Percentiles rank a stretch among this genome's conserved stretches.
Conservation (phyloP, 768 basidiomycete genomes). For the Russula sp. region DNA sequence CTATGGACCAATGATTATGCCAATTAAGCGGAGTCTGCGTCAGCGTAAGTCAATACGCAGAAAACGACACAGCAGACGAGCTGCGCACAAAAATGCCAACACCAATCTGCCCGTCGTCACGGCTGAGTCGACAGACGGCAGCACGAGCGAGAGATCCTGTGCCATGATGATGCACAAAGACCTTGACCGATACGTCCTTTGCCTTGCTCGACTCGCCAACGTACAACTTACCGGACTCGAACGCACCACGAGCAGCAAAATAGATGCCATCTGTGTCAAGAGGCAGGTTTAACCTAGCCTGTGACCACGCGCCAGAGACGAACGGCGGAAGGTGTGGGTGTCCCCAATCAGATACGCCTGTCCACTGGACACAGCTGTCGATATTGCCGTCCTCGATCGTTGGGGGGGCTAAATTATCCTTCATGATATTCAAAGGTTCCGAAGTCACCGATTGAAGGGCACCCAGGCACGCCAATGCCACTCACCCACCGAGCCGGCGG, state of each 20-base stretch:
- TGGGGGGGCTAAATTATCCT: background rate
- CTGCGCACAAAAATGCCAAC: conserved; percentile 36
- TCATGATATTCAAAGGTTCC: background rate
- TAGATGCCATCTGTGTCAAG: conserved; percentile 30
- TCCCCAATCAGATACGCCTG: conserved; percentile 23
- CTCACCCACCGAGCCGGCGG: conserved; percentile 9
- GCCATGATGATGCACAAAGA: conserved; percentile 31
- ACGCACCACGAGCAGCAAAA: conserved; percentile 30
- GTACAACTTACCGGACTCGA: conserved; percentile 21
- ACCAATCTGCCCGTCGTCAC: conserved; percentile 29
- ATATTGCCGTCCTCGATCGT: background rate
- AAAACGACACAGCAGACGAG: background rate
- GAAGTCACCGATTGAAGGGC: conserved; percentile 1
- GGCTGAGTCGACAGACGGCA: conserved; percentile 31
- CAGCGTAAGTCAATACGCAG: background rate
- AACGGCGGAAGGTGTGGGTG: conserved; percentile 21
- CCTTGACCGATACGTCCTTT: conserved; percentile 29
- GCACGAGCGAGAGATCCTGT: conserved; percentile 27
- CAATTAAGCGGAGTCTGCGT: conserved; percentile 16
- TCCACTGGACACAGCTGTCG: conserved; percentile 3
- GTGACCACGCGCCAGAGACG: conserved; percentile 22
- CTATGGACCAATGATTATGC: conserved; percentile 3
- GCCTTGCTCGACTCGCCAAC: conserved; percentile 11
- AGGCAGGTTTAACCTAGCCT: conserved; percentile 30
- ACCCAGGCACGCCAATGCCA: conserved; percentile 20